phyloP scores from a whole-genome alignment of 495 filamentous ascomycete genomes.

The Podospora sp. region DNA sequence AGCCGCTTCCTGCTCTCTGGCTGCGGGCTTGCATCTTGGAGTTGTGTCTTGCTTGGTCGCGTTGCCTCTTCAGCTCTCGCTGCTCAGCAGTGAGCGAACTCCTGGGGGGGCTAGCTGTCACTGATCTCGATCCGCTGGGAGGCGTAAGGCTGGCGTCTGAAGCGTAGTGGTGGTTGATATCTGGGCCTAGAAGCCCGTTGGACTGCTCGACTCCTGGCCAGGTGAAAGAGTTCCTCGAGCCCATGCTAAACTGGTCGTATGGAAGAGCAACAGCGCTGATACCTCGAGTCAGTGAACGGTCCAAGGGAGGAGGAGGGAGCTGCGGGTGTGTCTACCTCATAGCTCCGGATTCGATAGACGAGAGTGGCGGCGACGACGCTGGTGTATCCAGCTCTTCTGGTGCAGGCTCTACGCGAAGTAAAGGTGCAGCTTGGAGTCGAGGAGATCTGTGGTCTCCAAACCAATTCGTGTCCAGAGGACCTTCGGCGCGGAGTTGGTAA shows the following conservation, averaged over 20 bases:
- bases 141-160: slow-evolving; percentile 50
- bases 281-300: slow-evolving; percentile 20
- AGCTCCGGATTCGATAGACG: slow-evolving; percentile 32
- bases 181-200: slow-evolving; percentile 42
- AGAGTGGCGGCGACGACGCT: slow-evolving; percentile 34
- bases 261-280: slow-evolving; percentile 49
- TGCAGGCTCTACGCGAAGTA: slow-evolving; percentile 40
- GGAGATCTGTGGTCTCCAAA: slow-evolving; percentile 28
- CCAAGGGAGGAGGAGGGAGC: background rate
- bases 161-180: slow-evolving; percentile 38
- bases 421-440: slow-evolving; percentile 37
- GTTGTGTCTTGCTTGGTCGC: slow-evolving; percentile 48
- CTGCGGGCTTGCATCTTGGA: slow-evolving; percentile 44
- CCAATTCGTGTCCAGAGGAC: slow-evolving; percentile 36
- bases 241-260: slow-evolving; percentile 51
- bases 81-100: slow-evolving; percentile 50
- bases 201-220: slow-evolving; percentile 51
- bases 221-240: slow-evolving; percentile 45
- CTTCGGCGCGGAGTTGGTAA: slow-evolving; percentile 33
- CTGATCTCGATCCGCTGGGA: slow-evolving; percentile 47
- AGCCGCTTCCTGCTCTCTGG: slow-evolving; percentile 45
- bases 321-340: slow-evolving; percentile 45
- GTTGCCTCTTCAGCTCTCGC: slow-evolving; percentile 52
- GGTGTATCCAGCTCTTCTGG: slow-evolving; percentile 31
- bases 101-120: slow-evolving; percentile 51